A percentile compares a stretch with the other conserved stretches of the same genome.
These are phyloP conservation scores for Oryza australiensis DNA, from an alignment of 176 grass and related monocot species.

Conservation along the genomic window DNA sequence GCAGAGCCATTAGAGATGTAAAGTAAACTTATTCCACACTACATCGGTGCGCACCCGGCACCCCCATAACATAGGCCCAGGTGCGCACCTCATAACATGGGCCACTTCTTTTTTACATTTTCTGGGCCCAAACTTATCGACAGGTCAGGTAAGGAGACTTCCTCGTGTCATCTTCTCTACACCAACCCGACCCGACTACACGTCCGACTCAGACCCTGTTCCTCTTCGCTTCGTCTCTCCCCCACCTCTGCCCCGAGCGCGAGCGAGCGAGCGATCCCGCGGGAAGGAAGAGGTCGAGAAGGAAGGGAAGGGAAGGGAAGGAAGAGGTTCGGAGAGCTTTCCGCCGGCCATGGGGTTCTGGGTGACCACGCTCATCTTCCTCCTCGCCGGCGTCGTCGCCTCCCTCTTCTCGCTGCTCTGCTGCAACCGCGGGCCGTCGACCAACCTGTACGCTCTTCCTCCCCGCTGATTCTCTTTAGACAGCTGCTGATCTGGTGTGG, in stretches of 20 bases:
- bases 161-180: too few species aligned
- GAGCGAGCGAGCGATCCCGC: conserved; percentile 11
- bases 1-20: too few species aligned
- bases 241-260: neutral
- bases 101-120: too few species aligned
- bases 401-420: conserved; percentile 52
- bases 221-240: too few species aligned
- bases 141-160: too few species aligned
- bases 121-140: too few species aligned
- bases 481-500: neutral
- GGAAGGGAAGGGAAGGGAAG: neutral
- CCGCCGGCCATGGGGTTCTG: conserved; percentile 48
- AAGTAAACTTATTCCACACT: too few species aligned
- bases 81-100: too few species aligned
- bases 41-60: too few species aligned
- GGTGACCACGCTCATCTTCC: conserved; percentile 62
- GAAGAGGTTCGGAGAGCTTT: neutral
- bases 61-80: too few species aligned
- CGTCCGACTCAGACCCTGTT: neutral
- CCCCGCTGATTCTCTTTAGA: neutral
- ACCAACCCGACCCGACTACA: neutral
- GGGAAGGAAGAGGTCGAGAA: neutral
- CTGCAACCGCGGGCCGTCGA: conserved; percentile 69
- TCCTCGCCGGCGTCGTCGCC: conserved; percentile 50
- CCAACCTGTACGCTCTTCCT: conserved; percentile 48